Conservation (phyloP, 352 stramenopile species). For the Blastocystis sp. region DNA sequence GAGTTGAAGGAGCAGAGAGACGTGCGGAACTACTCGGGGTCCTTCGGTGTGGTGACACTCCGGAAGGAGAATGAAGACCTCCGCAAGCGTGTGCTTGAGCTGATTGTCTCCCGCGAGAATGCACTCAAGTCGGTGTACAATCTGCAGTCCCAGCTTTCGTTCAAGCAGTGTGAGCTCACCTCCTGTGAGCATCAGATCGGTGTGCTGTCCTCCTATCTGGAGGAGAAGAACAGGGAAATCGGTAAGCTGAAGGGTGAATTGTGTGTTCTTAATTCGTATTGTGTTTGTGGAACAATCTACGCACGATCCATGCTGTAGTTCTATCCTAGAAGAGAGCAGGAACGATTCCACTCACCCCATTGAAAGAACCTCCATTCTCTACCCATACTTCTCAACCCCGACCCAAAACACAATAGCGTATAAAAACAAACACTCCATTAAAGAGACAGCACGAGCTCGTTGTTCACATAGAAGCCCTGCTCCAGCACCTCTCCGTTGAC, state of each 20-base stretch:
- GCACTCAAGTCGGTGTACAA: conserved; percentile 16
- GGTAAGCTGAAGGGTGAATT: conserved; percentile 21
- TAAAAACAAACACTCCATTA: too few species aligned
- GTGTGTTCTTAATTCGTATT: neutral
- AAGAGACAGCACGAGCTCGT: conserved; percentile 10
- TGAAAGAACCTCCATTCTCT: neutral
- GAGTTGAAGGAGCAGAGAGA: neutral
- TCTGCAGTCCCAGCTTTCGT: conserved; percentile 24
- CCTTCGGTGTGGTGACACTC: neutral
- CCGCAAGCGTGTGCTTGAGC: conserved; percentile 19
- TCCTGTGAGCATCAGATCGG: conserved; percentile 22
- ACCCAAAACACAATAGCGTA: neutral
- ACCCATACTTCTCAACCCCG: neutral
- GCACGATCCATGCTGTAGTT: neutral
- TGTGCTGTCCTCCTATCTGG: neutral
- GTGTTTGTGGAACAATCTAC: neutral
- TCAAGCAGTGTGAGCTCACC: conserved; percentile 9
- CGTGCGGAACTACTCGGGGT: neutral
- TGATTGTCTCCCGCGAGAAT: conserved; percentile 24
- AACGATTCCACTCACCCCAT: neutral
- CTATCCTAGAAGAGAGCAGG: neutral
- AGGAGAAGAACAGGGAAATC: conserved; percentile 52
- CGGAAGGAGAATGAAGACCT: conserved; percentile 27
- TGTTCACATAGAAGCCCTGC: conserved; percentile 50
- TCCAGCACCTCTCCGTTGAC: conserved; percentile 40